Percentiles rank a stretch among this genome's conserved stretches.
phyloP scores from a whole-genome alignment of 805 yeast genomes.

The Hanseniaspora jakobsenii region DNA sequence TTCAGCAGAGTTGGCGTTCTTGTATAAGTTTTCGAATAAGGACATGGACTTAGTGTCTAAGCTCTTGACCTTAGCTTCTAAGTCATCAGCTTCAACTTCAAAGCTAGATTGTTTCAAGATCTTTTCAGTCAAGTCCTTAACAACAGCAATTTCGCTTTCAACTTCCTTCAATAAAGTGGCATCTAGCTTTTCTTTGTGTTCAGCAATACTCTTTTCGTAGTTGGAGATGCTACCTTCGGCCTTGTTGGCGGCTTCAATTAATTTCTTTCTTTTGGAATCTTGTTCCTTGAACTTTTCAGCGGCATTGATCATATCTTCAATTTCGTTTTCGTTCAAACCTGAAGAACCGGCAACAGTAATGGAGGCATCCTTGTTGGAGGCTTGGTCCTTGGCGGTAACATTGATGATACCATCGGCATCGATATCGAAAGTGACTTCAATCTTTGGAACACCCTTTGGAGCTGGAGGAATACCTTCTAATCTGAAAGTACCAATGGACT shows the following conservation, averaged over 20 bases:
- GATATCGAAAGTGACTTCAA: slow-evolving; percentile 83
- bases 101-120: slow-evolving; percentile 42
- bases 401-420: slow-evolving; percentile 97
- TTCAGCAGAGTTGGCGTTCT: slow-evolving; percentile 20
- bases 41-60: slow-evolving; percentile 64
- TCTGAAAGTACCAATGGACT: slow-evolving; percentile 92
- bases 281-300: slow-evolving; percentile 82
- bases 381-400: slow-evolving; percentile 88
- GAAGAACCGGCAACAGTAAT: slow-evolving; percentile 95
- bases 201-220: slow-evolving; percentile 73
- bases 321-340: slow-evolving; percentile 80
- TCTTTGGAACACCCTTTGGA: slow-evolving; percentile 75
- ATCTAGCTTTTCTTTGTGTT: slow-evolving; percentile 52
- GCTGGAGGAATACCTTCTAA: slow-evolving; percentile 82
- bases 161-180: slow-evolving; percentile 37
- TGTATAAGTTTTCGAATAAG: slow-evolving; percentile 53
- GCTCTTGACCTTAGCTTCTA: slow-evolving; percentile 64
- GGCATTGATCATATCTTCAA: slow-evolving; percentile 80
- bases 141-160: slow-evolving; percentile 40
- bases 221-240: slow-evolving; percentile 74
- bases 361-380: slow-evolving; percentile 84
- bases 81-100: slow-evolving; percentile 43
- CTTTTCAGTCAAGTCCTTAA: slow-evolving; percentile 56
- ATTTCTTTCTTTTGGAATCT: slow-evolving; percentile 75
- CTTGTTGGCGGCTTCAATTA: slow-evolving; percentile 67